phyloP scores from a whole-genome alignment of 768 basidiomycete genomes.

The Leccinum pellstonianum region DNA sequence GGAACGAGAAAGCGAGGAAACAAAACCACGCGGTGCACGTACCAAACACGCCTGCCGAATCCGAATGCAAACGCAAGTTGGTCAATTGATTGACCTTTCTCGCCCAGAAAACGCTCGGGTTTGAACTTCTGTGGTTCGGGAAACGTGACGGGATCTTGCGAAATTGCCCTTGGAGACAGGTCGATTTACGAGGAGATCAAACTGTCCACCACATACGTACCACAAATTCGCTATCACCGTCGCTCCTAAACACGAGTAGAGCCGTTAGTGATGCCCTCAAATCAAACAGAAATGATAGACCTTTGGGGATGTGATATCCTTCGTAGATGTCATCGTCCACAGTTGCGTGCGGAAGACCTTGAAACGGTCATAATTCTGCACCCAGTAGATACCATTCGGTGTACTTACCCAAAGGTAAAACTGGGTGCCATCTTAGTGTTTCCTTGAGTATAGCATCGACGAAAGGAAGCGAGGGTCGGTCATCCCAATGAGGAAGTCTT shows the following conservation, averaged over 20 bases:
- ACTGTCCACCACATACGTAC: slow-evolving; percentile 2
- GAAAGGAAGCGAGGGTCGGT: slow-evolving; percentile 21
- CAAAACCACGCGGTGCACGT: neutral
- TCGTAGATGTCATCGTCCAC: slow-evolving; percentile 43
- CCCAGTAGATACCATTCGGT: neutral
- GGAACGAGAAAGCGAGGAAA: neutral
- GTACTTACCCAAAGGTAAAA: slow-evolving; percentile 12
- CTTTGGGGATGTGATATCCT: slow-evolving; percentile 52
- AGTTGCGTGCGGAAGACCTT: slow-evolving; percentile 31
- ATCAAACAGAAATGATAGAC: slow-evolving; percentile 23
- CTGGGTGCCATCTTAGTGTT: slow-evolving; percentile 27
- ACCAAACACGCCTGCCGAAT: slow-evolving; percentile 43
- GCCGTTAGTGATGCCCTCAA: neutral
- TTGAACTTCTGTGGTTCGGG: slow-evolving; percentile 38
- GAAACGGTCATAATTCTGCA: neutral
- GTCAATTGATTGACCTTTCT: slow-evolving; percentile 5
- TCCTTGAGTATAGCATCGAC: slow-evolving; percentile 24
- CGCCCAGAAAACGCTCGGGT: slow-evolving; percentile 36
- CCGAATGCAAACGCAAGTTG: slow-evolving; percentile 25
- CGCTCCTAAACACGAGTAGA: slow-evolving; percentile 12
- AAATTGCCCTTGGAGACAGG: slow-evolving; percentile 29
- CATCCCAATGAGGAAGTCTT: slow-evolving; percentile 23
- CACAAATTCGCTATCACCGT: slow-evolving; percentile 21
- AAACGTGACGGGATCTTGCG: slow-evolving; percentile 37
- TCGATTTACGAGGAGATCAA: neutral